Evolutionary conservation across 495 filamentous ascomycete genomes (phyloP), one percentile per base, ranked within the genome.

Genomic region (Aspergillus incahuasiensis): DNA sequence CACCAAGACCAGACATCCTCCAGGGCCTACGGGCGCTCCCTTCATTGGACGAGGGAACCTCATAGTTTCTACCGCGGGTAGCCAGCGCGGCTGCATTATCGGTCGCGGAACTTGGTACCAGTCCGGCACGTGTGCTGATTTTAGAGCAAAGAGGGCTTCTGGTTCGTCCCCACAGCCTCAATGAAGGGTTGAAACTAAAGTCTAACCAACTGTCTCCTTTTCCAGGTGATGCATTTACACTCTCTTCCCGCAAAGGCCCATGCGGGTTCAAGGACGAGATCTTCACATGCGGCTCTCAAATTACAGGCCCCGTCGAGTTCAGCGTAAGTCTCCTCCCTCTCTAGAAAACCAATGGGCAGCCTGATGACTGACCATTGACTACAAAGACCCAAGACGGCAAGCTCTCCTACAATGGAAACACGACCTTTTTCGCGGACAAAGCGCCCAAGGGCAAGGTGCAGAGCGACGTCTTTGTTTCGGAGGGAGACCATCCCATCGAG

Each of bases 101-200:
- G 83, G 82, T 59, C 71, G 66, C 8, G 87, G 87, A 11, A 81
- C 77, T 3, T 91, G 87, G 87, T 91, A 83, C 62, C 74, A 75
- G 0, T 77, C 74, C 13, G 87, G 87, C 0, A 86, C 86, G 1
- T 89, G 86, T 63, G 87, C 87, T 5, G 86, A 82, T 7, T 89
- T 84, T 69, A 82, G 76, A 4, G 77, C 81, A 1, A 71, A 79
- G 39, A 64, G 68, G 34, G 56, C 68, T 0, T 74, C 79, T 40
- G 79, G 78, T 79, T 32, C 24, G 69, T 69, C 24, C 15, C 22
- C 30, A 19, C 19, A 5, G 13, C 3, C 9, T 1, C 2, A 69
- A 42, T 57, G 20, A n/a, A 40, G 18, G n/a, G n/a, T n/a, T n/a
- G n/a, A n/a, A n/a, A n/a, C n/a, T n/a, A n/a, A n/a, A n/a, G n/a